Evolutionary conservation across 2,329 filamentous ascomycete genomes (phyloP).

Genomic region (Leptographium procerum): DNA sequence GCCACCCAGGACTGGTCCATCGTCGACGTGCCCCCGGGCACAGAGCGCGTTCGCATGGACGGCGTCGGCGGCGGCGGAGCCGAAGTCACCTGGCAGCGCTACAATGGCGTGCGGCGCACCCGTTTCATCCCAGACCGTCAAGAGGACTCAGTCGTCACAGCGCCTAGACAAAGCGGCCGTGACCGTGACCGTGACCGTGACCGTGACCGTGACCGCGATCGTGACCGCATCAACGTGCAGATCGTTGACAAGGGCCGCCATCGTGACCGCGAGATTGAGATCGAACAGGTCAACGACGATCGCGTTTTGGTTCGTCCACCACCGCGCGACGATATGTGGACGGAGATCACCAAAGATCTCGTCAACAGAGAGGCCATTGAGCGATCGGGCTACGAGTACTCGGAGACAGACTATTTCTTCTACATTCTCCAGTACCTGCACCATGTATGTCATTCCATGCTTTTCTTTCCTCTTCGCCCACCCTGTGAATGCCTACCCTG

Average conservation of each 20-base stretch:
- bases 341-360: constrained; percentile 89
- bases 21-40: constrained; percentile 74
- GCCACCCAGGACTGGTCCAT: constrained; percentile 70
- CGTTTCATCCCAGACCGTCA: constrained; percentile 63
- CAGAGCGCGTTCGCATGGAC: constrained; percentile 72
- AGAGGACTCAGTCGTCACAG: constrained; percentile 19
- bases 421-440: constrained; percentile 86
- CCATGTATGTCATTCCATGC: constrained; percentile 6
- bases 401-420: constrained; percentile 81
- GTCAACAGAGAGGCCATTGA: constrained; percentile 81
- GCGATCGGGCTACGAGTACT: constrained; percentile 71
- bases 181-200: constrained; percentile 16
- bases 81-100: constrained; percentile 68
- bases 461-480: background rate
- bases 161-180: constrained; percentile 16
- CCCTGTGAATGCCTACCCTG: too few relatives aligned
- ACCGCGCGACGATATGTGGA: constrained; percentile 68
- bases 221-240: constrained; percentile 29
- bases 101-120: constrained; percentile 64
- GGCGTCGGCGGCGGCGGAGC: constrained; percentile 63
- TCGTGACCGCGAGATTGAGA: constrained; percentile 36
- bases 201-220: constrained; percentile 23
- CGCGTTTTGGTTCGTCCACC: constrained; percentile 29
- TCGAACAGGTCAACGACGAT: constrained; percentile 45
- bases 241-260: constrained; percentile 30